phyloP scores from a whole-genome alignment of 176 grass and related monocot genomes.

The Tuctoria greenei region DNA sequence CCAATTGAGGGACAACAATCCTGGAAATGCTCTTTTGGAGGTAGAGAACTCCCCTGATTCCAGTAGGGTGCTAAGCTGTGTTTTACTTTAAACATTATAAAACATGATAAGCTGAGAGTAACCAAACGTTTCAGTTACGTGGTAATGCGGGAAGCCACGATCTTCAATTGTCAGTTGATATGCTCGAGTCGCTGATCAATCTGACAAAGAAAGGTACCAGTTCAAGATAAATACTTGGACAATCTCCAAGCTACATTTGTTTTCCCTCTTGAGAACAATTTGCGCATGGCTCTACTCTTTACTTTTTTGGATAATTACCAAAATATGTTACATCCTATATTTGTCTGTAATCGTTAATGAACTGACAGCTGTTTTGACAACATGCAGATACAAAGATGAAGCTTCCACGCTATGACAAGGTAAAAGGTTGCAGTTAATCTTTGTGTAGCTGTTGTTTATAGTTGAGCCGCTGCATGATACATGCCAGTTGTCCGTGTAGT shows the following conservation, averaged over 20 bases:
- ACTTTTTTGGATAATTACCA: background rate
- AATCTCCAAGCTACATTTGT: conserved; percentile 1
- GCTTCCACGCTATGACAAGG: conserved; percentile 94
- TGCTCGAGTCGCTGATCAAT: conserved; percentile 71
- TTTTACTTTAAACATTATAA: conserved; percentile 34
- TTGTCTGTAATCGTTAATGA: conserved; percentile 2
- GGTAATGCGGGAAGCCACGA: conserved; percentile 99
- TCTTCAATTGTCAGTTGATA: conserved; percentile 84
- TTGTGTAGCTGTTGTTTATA: conserved; percentile 25
- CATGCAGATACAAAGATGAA: conserved; percentile 92
- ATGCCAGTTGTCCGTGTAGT: conserved; percentile 63
- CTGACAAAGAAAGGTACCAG: conserved; percentile 85
- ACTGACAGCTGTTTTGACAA: conserved; percentile 34
- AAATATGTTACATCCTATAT: background rate
- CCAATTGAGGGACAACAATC: conserved; percentile 67
- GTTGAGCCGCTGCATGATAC: conserved; percentile 35
- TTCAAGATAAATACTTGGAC: conserved; percentile 16
- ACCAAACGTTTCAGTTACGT: conserved; percentile 66
- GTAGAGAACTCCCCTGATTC: conserved; percentile 40
- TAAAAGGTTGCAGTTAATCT: conserved; percentile 50
- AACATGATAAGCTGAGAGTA: conserved; percentile 35
- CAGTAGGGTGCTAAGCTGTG: background rate
- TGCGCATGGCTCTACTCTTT: background rate
- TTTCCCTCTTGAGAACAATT: conserved; percentile 21
- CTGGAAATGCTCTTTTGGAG: conserved; percentile 86